These are phyloP conservation scores for Trichophyton verrucosum DNA, from an alignment of 2,329 filamentous ascomycete genomes.

Conservation along the genomic window DNA sequence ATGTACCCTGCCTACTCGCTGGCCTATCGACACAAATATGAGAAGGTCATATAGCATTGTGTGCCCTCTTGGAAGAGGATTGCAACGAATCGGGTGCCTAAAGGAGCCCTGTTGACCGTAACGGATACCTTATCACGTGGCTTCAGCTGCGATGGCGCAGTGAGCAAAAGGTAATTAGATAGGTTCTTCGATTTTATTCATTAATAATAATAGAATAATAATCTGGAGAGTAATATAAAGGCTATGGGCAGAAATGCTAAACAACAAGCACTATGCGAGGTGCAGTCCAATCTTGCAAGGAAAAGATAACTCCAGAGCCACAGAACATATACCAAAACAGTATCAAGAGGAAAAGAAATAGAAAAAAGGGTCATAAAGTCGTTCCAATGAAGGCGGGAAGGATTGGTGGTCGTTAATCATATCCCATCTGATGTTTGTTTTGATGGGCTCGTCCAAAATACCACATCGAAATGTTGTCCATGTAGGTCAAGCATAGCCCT, in stretches of 20 bases:
- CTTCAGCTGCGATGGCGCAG: conserved; percentile 4
- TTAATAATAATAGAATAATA: conserved; percentile 3
- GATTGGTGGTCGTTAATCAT: neutral
- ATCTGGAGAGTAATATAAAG: neutral
- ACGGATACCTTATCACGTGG: conserved; percentile 2
- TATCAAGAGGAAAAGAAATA: neutral
- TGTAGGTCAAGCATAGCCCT: neutral
- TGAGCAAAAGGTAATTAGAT: neutral
- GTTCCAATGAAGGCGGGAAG: neutral
- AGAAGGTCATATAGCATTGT: neutral
- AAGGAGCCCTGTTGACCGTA: neutral
- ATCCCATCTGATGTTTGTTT: neutral
- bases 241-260: conserved; percentile 2
- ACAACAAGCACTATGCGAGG: neutral
- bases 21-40: neutral
- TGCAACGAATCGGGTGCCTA: neutral
- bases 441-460: neutral
- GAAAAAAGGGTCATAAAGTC: neutral
- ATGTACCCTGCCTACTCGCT: neutral
- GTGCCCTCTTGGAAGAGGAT: neutral
- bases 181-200: neutral
- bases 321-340: neutral
- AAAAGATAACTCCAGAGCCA: conserved; percentile 1
- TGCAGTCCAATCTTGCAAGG: conserved; percentile 1
- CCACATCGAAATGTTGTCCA: neutral